phyloP scores from a whole-genome alignment of 2,329 filamentous ascomycete species.

The Emergomyces pasteurianus region DNA sequence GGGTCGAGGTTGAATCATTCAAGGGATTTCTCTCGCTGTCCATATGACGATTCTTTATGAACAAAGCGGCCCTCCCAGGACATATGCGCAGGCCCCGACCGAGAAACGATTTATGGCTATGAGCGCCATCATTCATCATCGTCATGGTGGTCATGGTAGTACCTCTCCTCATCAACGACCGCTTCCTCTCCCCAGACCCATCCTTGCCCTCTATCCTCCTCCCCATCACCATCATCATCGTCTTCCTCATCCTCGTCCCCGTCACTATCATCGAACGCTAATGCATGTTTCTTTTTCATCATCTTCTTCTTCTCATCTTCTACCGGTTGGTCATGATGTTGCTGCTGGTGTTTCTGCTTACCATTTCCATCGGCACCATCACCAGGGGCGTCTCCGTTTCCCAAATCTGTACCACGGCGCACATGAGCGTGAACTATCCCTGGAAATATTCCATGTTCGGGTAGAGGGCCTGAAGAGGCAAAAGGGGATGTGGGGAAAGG shows the following conservation, averaged over 20 bases:
- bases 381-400: neutral
- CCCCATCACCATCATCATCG: neutral
- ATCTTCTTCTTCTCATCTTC: neutral
- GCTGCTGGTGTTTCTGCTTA: neutral
- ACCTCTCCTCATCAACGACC: neutral
- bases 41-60: no score
- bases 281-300: neutral
- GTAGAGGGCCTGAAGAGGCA: conserved; percentile 6
- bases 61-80: no score
- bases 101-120: no score
- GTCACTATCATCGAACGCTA: neutral
- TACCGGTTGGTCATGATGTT: neutral
- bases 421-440: conserved; percentile 29
- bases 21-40: no score
- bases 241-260: neutral
- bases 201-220: neutral
- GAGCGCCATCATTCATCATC: neutral
- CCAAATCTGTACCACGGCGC: conserved; percentile 4
- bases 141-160: neutral
- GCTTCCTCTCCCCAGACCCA: neutral
- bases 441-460: conserved; percentile 32
- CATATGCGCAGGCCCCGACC: no score
- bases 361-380: neutral
- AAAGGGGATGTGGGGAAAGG: conserved; percentile 1
- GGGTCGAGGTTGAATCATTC: no score